Evolutionary conservation across 129 eudicot genomes (phyloP).

Genomic region (Ambrosia artemisiifolia): DNA sequence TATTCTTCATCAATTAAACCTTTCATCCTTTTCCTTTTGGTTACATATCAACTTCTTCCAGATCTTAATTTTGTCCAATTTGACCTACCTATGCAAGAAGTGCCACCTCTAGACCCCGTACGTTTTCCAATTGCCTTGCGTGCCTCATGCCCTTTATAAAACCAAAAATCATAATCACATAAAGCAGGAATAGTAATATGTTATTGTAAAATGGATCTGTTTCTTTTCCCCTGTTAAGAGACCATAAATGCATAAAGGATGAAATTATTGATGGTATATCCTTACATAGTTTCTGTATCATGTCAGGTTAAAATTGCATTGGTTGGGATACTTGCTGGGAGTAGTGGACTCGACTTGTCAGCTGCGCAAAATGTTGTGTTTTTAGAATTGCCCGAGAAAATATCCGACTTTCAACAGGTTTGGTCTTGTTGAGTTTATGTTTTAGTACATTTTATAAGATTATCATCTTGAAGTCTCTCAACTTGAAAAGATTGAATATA

Average conservation of each 20-base stretch:
- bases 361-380: conserved; percentile 86
- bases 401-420: conserved; percentile 77
- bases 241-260: background rate
- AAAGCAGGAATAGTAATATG: background rate
- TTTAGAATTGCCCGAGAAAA: conserved; percentile 79
- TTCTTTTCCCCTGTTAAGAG: background rate
- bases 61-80: no score
- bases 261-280: background rate
- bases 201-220: background rate
- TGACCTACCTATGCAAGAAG: no score
- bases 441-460: background rate
- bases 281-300: background rate
- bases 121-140: no score
- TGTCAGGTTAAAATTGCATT: conserved; percentile 83
- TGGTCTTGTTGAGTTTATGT: conserved; percentile 9
- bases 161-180: background rate
- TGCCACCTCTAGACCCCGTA: no score
- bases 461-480: background rate
- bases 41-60: no score
- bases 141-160: no score
- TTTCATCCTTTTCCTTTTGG: no score
- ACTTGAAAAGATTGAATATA: conserved; percentile 67
- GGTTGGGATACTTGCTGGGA: conserved; percentile 86
- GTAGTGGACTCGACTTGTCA: conserved; percentile 79
- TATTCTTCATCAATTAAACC: background rate